phyloP scores from a whole-genome alignment of 371 early-diverging fungal genomes.

The Conidiobolus incongruus region DNA sequence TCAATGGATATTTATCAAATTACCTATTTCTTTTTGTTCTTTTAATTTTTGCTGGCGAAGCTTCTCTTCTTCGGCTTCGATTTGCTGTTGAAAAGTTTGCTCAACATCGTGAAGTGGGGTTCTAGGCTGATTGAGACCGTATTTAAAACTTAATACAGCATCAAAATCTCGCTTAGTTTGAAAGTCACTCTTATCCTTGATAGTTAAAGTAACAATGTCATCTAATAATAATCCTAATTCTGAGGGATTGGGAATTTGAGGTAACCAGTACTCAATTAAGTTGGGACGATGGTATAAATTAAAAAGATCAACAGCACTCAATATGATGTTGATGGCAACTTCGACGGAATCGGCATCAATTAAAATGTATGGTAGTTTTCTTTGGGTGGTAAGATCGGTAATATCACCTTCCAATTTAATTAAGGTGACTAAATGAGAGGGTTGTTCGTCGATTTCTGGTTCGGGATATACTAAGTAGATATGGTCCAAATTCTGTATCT shows the following conservation, averaged over 20 bases:
- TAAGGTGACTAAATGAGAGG: conserved; percentile 14
- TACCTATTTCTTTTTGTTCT: no score
- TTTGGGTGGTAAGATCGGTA: neutral
- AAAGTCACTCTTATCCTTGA: neutral
- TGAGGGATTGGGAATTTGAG: neutral
- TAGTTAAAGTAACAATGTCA: neutral
- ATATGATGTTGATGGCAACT: conserved; percentile 16
- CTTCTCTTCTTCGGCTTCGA: no score
- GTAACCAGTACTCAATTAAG: neutral
- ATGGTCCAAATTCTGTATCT: conserved; percentile 23
- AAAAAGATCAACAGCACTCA: conserved; percentile 18
- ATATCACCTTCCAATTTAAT: conserved; percentile 17
- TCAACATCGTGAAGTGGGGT: neutral
- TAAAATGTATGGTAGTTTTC: conserved; percentile 11
- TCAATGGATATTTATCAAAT: no score
- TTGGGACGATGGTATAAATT: conserved; percentile 19
- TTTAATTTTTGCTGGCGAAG: no score
- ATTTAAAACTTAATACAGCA: neutral
- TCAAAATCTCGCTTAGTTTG: neutral
- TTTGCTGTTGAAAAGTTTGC: no score
- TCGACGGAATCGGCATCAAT: conserved; percentile 17
- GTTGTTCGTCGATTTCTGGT: conserved; percentile 17
- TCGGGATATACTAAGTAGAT: conserved; percentile 55
- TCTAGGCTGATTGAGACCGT: neutral
- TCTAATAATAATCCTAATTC: neutral